Percentiles rank a stretch among this genome's conserved stretches.
Conservation (phyloP, 768 basidiomycete genomes). For the Mycena maculata region DNA sequence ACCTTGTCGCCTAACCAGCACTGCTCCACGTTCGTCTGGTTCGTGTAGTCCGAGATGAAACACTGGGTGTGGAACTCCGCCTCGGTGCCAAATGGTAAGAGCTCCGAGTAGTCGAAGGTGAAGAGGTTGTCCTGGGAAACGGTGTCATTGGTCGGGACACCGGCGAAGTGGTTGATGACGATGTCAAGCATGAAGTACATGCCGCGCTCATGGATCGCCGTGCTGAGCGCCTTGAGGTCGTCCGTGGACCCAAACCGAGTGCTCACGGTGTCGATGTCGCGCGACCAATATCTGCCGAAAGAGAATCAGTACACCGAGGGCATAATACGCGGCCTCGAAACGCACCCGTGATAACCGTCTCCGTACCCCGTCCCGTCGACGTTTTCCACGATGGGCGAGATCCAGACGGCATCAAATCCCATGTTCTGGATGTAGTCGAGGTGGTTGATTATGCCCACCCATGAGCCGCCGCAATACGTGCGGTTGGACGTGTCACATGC, state of each 20-base stretch:
- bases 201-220: constrained; percentile 73
- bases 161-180: constrained; percentile 74
- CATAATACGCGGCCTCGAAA: neutral
- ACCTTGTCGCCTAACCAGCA: constrained; percentile 81
- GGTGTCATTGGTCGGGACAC: constrained; percentile 33
- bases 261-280: constrained; percentile 74
- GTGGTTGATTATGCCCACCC: constrained; percentile 69
- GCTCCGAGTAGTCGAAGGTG: constrained; percentile 43
- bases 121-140: constrained; percentile 3
- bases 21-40: constrained; percentile 68
- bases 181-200: constrained; percentile 78
- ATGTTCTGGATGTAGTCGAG: constrained; percentile 81
- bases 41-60: constrained; percentile 68
- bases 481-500: constrained; percentile 65
- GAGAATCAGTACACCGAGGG: neutral
- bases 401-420: constrained; percentile 85
- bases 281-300: constrained; percentile 52
- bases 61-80: constrained; percentile 72
- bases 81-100: constrained; percentile 43
- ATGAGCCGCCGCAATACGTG: constrained; percentile 80
- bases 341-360: constrained; percentile 81
- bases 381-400: constrained; percentile 77
- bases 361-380: constrained; percentile 73
- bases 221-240: constrained; percentile 75
- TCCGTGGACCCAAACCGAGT: constrained; percentile 75